Base-by-base conservation (phyloP, 495 filamentous ascomycete genomes). In the Emericellopsis terricola region DNA sequence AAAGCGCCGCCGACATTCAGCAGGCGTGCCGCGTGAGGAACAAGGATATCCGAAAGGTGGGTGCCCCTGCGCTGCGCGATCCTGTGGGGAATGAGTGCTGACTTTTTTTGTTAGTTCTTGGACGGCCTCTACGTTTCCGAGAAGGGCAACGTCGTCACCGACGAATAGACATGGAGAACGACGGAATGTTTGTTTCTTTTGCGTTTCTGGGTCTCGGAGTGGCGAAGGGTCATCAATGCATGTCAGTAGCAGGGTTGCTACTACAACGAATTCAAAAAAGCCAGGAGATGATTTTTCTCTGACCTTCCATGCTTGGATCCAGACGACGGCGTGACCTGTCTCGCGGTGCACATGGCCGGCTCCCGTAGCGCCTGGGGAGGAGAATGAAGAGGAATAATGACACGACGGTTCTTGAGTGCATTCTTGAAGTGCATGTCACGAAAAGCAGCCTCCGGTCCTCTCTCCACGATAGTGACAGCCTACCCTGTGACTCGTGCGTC, bases 31-130 rank as follows among this genome's bases (percentile, higher is more conserved):
- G 78, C 64, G 89, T 94, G 60, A 73, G 81, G 55, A 96, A 97
- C 78, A 97, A 97, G 83, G 89, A 97, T 93, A 96, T 97, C 70
- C 85, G 91, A 66, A 94, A 96, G 82, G 83, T 92, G 41, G n/a
- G n/a, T n/a, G n/a, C n/a, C n/a, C n/a, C n/a, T 17, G 18, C 23
- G 23, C 6, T 26, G 23, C 6, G 23, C 23, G n/a, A n/a, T n/a
- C n/a, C n/a, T n/a, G n/a, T n/a, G n/a, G n/a, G 6, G 19, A 15
- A 26, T 11, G 14, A 11, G 38, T 43, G 38, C 56, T 65, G 53
- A 65, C 42, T 34, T 24, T 20, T 31, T n/a, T 11, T 33, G 3
- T 40, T 47, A 94, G 89, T 97, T 97, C 78, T 73, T 97, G 73
- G 89, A 97, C 66, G 89, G 89, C 74, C 68, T 97, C 59, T 97